Evolutionary conservation across 75 land plant genomes (phyloP).

Genomic region (Pinus tabuliformis): DNA sequence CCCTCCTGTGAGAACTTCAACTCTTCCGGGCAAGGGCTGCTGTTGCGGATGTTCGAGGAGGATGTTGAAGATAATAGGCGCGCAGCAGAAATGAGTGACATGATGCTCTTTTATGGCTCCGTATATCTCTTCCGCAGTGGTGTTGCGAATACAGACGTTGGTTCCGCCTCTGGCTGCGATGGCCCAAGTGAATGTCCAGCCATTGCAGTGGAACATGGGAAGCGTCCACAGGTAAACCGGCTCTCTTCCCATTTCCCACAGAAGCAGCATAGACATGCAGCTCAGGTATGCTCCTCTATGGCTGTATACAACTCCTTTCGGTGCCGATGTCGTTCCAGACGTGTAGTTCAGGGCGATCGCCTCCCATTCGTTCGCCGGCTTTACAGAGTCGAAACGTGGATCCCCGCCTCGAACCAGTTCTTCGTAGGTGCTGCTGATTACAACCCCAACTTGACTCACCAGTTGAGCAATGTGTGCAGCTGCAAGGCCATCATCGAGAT

Average conservation of each 20-base stretch:
- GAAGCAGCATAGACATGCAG: constrained; percentile 34
- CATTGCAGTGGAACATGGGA: constrained; percentile 87
- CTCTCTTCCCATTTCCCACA: constrained; percentile 44
- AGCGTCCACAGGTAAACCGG: constrained; percentile 83
- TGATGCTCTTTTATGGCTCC: constrained; percentile 40
- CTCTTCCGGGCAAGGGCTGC: constrained; percentile 20
- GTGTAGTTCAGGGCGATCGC: constrained; percentile 44
- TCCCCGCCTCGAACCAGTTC: constrained; percentile 38
- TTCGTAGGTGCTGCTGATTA: constrained; percentile 34
- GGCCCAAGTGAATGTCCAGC: constrained; percentile 48
- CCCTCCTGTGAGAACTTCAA: constrained; percentile 63
- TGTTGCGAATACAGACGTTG: constrained; percentile 26
- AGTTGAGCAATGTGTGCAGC: constrained; percentile 6
- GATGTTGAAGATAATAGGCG: constrained; percentile 52
- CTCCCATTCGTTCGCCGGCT: constrained; percentile 49
- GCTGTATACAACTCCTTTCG: constrained; percentile 47
- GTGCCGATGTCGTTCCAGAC: constrained; percentile 44
- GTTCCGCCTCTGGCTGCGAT: constrained; percentile 40
- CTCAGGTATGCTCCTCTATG: constrained; percentile 78
- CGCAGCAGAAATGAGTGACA: constrained; percentile 78
- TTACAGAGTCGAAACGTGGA: constrained; percentile 18
- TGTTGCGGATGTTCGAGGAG: constrained; percentile 15
- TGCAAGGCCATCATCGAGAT: constrained; percentile 34
- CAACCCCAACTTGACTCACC: constrained; percentile 8
- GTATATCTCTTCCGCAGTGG: constrained; percentile 46